phyloP scores from a whole-genome alignment of 1,139 yeast species.

The Scheffersomyces insectosa region DNA sequence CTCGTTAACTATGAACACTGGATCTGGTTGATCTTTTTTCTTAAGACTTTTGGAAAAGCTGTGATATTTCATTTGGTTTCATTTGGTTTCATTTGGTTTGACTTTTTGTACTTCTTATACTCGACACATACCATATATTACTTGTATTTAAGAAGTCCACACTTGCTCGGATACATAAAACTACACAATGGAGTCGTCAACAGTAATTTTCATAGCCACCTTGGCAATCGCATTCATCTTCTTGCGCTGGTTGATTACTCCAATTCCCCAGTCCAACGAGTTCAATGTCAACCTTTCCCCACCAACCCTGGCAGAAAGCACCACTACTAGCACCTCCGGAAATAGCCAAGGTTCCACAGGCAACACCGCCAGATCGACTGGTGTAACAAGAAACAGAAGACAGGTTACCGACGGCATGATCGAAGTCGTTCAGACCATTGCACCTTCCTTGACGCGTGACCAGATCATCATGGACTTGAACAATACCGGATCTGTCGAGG shows the following conservation, averaged over 20 bases:
- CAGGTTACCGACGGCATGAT: constrained; percentile 79
- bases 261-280: constrained; percentile 45
- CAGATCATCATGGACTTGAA: constrained; percentile 68
- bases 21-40: too few species aligned
- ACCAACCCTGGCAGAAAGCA: constrained; percentile 8
- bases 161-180: too few species aligned
- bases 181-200: constrained; percentile 51
- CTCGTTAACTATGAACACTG: too few species aligned
- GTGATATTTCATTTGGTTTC: too few species aligned
- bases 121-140: too few species aligned
- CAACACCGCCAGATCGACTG: constrained; percentile 14
- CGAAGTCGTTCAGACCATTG: constrained; percentile 80
- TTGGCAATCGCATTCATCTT: constrained; percentile 55
- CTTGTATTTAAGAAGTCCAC: too few species aligned
- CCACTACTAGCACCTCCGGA: constrained; percentile 9
- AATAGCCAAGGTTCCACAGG: constrained; percentile 5
- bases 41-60: too few species aligned
- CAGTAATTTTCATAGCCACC: constrained; percentile 50
- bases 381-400: constrained; percentile 41
- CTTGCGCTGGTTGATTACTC: constrained; percentile 61
- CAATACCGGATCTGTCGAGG: constrained; percentile 77
- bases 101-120: too few species aligned
- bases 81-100: too few species aligned
- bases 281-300: constrained; percentile 10
- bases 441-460: constrained; percentile 69